Base-by-base conservation (phyloP, 2,329 filamentous ascomycete species). In the Colletotrichum falcatum region DNA sequence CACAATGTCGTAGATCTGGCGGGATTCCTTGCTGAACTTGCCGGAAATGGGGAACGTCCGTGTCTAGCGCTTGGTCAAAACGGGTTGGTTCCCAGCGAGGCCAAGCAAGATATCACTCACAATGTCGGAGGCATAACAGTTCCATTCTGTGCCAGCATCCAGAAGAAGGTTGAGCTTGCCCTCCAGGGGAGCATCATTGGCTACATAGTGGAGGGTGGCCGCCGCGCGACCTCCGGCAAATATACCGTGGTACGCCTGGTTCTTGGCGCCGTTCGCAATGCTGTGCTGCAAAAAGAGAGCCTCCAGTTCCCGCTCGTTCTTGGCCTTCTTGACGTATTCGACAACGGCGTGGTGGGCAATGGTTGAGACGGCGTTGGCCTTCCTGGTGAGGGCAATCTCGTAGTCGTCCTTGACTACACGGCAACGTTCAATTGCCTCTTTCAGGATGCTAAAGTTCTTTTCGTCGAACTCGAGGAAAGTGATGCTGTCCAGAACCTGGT, bases 171-270 rank as follows among this genome's bases (percentile, higher is more conserved):
- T 91, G 65, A 93, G 88, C 82, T 95, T 94, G 53, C 89, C 89
- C 0, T 83, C 81, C 44, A 95, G 82, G 0, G 90, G 86, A 76
- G 91, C 86, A 73, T 94, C 86, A 79, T 97, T 97, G 77, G 91
- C 89, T 30, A 94, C 89, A 76, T 98, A 98, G 82, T 98, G 95
- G 42, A 98, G 86, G 1, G 94, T 96, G 6, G 94, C 93, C 0
- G 92, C 95, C 20, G 93, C 91, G 6, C 90, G 87, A 14, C 95
- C 95, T 42, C 89, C 89, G 0, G 94, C 95, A 23, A 96, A 90
- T 76, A 98, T 98, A 71, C 92, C 91, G 74, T 92, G 89, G 81
- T 98, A 98, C 1, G 95, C 91, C 84, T 97, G 94, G 75, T 96
- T 90, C 78, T 90, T 91, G 62, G 92, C 92, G 30, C 92, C 93